Evolutionary conservation across 345 rosid genomes (phyloP), one percentile per base, ranked within the genome.

Genomic region (Camelina laxa): DNA sequence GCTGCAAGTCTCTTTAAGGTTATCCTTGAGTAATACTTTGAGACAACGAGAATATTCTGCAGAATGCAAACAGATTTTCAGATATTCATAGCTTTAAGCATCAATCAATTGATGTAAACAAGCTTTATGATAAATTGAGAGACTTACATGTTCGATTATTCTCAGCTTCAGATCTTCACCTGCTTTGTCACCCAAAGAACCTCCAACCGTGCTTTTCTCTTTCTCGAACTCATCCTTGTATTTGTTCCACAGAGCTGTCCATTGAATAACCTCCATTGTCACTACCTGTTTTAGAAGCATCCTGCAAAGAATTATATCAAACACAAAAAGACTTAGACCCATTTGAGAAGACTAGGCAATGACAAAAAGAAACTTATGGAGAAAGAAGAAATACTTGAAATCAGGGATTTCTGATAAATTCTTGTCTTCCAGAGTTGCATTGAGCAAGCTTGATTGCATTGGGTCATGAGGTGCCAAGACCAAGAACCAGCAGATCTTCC

Each of bases 11-110:
- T 96, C 87, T 83, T 82, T 86, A 89, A 76, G 44, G 91, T 86
- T 75, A 96, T 91, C 80, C 96, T 88, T 0, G 96, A 81, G 86
- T 96, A 96, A 59, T 92, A 96, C 87, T 87, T 96, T 0, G 99
- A 92, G 70, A 96, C 97, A 54, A 96, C 98, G 31, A 96, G 90
- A 60, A 96, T 96, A 82, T 96, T 92, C 99, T 96, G 98, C 70
- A 83, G 80, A 79, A 47, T 19, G 8, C 58, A 16, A 9, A 58
- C 20, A 16, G 13, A 33, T 24, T 4, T 41, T 63, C 22, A 19
- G 9, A 31, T 38, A 33, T 22, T 33, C 22, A 5, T 44, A n/a
- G 10, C 36, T 19, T 17, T 49, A 49, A 59, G 15, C 11, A 27
- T 42, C 36, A 41, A 10, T 3, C 48, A 54, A 11, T 6, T 21